Percentiles rank a stretch among this genome's conserved stretches.
These are phyloP conservation scores for Thinopyrum elongatum DNA, from an alignment of 176 grass and related monocot species.

Conservation along the genomic window DNA sequence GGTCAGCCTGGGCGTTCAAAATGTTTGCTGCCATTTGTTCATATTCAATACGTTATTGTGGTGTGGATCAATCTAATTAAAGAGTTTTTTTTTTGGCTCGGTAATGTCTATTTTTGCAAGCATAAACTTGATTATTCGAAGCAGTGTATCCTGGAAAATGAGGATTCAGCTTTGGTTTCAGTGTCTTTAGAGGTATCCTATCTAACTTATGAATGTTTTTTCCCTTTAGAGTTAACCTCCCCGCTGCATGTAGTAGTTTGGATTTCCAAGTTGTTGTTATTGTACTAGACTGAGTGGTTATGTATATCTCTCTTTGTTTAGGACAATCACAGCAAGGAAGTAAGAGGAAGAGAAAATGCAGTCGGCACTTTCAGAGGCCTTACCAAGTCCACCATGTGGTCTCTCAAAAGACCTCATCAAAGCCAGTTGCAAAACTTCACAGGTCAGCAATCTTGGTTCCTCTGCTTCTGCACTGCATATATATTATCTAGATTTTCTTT, in stretches of 20 bases:
- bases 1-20: too few relatives aligned
- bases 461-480: background rate
- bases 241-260: background rate
- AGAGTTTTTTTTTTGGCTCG: background rate
- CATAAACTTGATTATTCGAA: slow-evolving; percentile 37
- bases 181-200: slow-evolving; percentile 41
- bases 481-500: background rate
- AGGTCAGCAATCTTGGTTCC: slow-evolving; percentile 47
- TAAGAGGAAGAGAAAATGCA: slow-evolving; percentile 10
- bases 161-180: slow-evolving; percentile 45
- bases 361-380: slow-evolving; percentile 18
- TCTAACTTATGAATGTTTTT: background rate
- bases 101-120: slow-evolving; percentile 22
- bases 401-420: slow-evolving; percentile 59
- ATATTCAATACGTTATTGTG: background rate
- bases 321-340: slow-evolving; percentile 6
- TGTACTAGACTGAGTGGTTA: background rate
- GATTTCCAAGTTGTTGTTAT: background rate
- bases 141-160: slow-evolving; percentile 35
- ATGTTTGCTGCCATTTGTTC: background rate
- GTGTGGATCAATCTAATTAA: background rate
- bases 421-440: slow-evolving; percentile 36
- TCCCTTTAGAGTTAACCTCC: background rate
- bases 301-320: slow-evolving; percentile 36
- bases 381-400: slow-evolving; percentile 25